Conservation (phyloP, 176 grass and related monocot species). For the Coix lacrymajobi region DNA sequence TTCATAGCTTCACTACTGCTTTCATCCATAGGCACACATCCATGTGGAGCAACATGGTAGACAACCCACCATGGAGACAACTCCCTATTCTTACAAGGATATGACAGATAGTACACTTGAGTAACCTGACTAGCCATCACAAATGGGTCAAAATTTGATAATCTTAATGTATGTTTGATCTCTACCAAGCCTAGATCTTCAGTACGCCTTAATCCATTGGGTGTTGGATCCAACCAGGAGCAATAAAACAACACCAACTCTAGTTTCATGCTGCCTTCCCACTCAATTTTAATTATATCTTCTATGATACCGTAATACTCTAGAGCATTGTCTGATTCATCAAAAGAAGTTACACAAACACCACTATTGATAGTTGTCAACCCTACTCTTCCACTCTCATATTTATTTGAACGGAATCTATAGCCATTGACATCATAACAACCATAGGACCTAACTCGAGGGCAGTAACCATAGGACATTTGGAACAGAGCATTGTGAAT, state of each 20-base stretch:
- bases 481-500: neutral
- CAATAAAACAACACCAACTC: no score
- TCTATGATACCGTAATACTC: no score
- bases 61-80: neutral
- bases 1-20: neutral
- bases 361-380: no score
- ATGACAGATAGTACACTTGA: no score
- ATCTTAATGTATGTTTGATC: neutral
- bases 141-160: neutral
- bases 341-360: no score
- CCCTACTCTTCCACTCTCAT: no score
- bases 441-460: neutral
- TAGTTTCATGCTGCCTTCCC: no score
- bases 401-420: no score
- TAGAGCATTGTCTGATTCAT: no score
- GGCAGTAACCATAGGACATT: neutral
- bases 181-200: neutral
- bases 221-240: neutral
- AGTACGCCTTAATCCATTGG: neutral
- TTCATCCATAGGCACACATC: neutral
- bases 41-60: neutral
- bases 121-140: no score
- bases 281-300: no score
- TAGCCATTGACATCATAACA: no score
- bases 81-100: neutral